Evolutionary conservation across 768 basidiomycete species (phyloP), one percentile per base, ranked within the genome.

Genomic region (Amanita molliuscula): DNA sequence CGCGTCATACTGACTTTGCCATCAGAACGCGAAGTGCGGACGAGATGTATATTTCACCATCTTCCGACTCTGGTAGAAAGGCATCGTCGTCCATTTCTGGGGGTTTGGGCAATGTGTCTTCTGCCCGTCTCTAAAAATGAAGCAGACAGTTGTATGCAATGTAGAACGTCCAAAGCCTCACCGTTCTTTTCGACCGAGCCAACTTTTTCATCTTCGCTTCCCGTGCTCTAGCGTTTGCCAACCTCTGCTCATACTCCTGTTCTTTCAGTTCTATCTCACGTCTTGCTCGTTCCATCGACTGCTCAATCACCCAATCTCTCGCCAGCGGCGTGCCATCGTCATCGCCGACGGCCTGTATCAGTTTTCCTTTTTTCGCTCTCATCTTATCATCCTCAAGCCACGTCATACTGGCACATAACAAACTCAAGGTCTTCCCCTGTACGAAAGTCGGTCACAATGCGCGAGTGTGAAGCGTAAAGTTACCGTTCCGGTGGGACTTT

Each of bases 401-500:
- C 1, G 83, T 79, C 35, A 93, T 64, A 7, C 84, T 72, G 3
- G 87, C 75, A 54, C 83, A 88, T 23, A 94, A 71, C 13, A 94
- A 70, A 58, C 82, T 88, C 29, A 92, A 65, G 0, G 91, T 92
- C 65, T 95, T 95, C 23, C 91, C 91, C 90, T 93, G 58, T 2
- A 15, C 18, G 6, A 3, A 23, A 8, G 16, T 33, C 40, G 4
- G 49, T 51, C 23, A 16, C 11, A 15, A 16, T 11, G 37, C 34
- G 20, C 23, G 13, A 44, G 7, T 18, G 33, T 2, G 18, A 48
- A 34, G 3, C 35, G 6, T 9, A 20, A 45, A 9, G 31, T 37
- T 51, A 89, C 90, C 21, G 90, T 93, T 57, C 90, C 91, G 0
- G 91, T 93, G 0, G 91, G 91, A 56, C 85, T 88, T 64, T 93